phyloP scores from a whole-genome alignment of 2,329 filamentous ascomycete species.

The Magnaporthiopsis poae region DNA sequence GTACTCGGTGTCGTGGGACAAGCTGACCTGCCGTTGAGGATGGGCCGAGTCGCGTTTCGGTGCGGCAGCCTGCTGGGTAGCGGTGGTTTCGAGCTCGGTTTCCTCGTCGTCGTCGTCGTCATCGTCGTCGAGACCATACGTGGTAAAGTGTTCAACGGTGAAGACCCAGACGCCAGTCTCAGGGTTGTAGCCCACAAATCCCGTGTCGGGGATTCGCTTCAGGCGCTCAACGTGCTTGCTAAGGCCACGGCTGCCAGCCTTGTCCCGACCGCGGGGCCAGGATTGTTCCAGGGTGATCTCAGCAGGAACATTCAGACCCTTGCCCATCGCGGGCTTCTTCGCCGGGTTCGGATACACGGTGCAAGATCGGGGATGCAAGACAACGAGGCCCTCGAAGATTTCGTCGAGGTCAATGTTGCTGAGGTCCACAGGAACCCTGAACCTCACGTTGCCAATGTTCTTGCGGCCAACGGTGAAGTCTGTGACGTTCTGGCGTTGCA shows the following conservation, averaged over 20 bases:
- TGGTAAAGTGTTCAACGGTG: constrained; percentile 90
- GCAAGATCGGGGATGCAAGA: constrained; percentile 65
- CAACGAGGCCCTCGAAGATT: constrained; percentile 67
- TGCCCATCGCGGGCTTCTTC: constrained; percentile 74
- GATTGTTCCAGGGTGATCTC: constrained; percentile 83
- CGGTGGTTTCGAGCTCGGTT: constrained; percentile 46
- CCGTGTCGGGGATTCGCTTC: constrained; percentile 67
- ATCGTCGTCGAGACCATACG: constrained; percentile 76
- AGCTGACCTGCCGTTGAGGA: constrained; percentile 10
- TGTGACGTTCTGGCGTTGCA: constrained; percentile 64
- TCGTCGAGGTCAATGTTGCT: constrained; percentile 68
- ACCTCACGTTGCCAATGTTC: constrained; percentile 71
- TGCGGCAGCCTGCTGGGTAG: not conserved
- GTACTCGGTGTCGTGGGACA: constrained; percentile 28
- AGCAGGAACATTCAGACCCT: constrained; percentile 84
- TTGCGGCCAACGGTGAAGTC: constrained; percentile 75
- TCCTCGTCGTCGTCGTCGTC: constrained; percentile 34
- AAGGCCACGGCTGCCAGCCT: constrained; percentile 50
- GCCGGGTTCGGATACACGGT: constrained; percentile 74
- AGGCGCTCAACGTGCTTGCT: constrained; percentile 77
- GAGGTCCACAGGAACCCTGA: constrained; percentile 74
- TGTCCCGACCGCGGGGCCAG: constrained; percentile 66
- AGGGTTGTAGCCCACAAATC: constrained; percentile 69
- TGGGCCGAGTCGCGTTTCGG: not conserved
- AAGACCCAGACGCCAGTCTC: constrained; percentile 84